These are phyloP conservation scores for Malassezia globosa DNA, from an alignment of 1,284 basidiomycete species.

Conservation along the genomic window DNA sequence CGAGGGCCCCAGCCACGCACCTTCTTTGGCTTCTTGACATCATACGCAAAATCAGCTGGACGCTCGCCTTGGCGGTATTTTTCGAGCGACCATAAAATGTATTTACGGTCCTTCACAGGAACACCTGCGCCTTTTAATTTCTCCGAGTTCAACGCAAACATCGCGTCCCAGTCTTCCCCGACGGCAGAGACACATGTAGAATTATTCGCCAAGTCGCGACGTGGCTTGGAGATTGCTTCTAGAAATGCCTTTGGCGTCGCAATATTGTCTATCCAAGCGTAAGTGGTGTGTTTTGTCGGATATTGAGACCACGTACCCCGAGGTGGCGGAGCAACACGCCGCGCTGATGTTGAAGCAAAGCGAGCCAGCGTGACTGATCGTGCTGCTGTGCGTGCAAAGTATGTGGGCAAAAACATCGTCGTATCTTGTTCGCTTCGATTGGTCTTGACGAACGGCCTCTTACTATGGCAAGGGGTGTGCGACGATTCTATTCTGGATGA, in stretches of 20 bases:
- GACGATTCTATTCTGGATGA: too few relatives aligned
- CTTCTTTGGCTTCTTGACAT: conserved; percentile 59
- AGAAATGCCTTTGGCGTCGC: conserved; percentile 52
- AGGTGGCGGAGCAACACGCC: conserved; percentile 2
- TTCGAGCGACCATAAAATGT: conserved; percentile 66
- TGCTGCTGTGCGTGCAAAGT: too few relatives aligned
- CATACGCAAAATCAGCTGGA: conserved; percentile 57
- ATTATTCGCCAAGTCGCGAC: conserved; percentile 54
- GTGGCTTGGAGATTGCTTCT: conserved; percentile 59
- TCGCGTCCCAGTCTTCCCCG: conserved; percentile 56
- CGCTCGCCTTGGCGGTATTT: conserved; percentile 58
- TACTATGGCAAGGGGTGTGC: too few relatives aligned
- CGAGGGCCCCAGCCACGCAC: conserved; percentile 59
- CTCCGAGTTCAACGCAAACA: conserved; percentile 57
- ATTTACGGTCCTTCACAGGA: conserved; percentile 57
- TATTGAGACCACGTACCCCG: conserved; percentile 2
- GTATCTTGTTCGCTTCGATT: too few relatives aligned
- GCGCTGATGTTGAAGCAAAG: conserved; percentile 2
- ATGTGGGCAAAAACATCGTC: too few relatives aligned
- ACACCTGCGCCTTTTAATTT: conserved; percentile 59
- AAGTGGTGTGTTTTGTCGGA: neutral
- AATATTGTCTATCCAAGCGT: conserved; percentile 8
- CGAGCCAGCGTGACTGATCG: neutral
- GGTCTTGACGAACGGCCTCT: too few relatives aligned
- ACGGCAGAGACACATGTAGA: conserved; percentile 36